Evolutionary conservation across 495 filamentous ascomycete species (phyloP).

Genomic region (Hypomontagnella submonticulosa): DNA sequence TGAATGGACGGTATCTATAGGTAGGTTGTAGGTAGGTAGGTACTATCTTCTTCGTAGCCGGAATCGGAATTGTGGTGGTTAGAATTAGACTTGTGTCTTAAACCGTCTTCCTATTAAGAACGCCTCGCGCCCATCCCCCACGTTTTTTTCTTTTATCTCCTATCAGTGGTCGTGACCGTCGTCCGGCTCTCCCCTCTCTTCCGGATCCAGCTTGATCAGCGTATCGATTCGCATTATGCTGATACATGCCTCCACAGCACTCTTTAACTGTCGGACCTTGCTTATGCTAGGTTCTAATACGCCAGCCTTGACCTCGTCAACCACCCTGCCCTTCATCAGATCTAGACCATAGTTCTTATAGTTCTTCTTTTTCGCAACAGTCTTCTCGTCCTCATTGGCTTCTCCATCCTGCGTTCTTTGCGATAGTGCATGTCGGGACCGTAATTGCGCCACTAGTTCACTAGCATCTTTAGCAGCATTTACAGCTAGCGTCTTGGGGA

Average conservation of each 20-base stretch:
- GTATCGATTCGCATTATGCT: slow-evolving; percentile 99
- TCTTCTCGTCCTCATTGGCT: slow-evolving; percentile 85
- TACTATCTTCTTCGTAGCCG: slow-evolving; percentile 20
- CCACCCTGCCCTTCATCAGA: slow-evolving; percentile 86
- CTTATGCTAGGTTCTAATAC: slow-evolving; percentile 98
- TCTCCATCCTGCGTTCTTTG: slow-evolving; percentile 88
- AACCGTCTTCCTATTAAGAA: slow-evolving; percentile 33
- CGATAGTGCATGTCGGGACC: slow-evolving; percentile 91
- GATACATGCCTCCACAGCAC: slow-evolving; percentile 98
- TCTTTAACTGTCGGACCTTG: slow-evolving; percentile 98
- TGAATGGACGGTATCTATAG: slow-evolving; percentile 2
- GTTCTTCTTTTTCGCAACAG: slow-evolving; percentile 88
- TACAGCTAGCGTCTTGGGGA: slow-evolving; percentile 95
- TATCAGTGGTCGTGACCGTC: slow-evolving; percentile 76
- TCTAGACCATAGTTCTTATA: slow-evolving; percentile 99
- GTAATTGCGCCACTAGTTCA: slow-evolving; percentile 94
- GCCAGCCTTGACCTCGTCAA: slow-evolving; percentile 92
- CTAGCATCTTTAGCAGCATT: slow-evolving; percentile 97
- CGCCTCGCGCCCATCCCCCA: slow-evolving; percentile 31
- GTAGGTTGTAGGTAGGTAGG: background rate
- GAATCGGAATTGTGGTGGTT: slow-evolving; percentile 26
- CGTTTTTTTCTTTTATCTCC: slow-evolving; percentile 32
- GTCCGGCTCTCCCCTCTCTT: slow-evolving; percentile 79
- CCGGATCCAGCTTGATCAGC: slow-evolving; percentile 96
- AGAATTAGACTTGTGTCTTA: slow-evolving; percentile 38